Conservation (phyloP, 345 rosid species). For the Citrus sinensis region DNA sequence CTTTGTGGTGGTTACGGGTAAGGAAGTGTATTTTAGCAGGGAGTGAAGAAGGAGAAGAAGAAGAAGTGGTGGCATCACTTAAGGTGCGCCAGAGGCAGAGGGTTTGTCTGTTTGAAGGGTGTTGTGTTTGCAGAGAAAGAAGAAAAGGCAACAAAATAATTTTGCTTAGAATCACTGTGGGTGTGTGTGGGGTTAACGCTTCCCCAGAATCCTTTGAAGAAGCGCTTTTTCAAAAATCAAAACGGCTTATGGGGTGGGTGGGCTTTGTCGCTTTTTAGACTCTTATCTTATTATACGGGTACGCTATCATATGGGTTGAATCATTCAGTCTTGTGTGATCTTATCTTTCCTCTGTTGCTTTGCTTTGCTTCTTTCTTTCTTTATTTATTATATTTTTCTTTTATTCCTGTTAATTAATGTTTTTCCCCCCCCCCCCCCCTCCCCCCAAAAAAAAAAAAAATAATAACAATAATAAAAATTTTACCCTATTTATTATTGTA, state of each 20-base stretch:
- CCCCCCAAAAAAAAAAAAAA: too few species aligned
- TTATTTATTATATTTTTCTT: neutral
- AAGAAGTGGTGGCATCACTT: neutral
- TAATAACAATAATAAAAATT: neutral
- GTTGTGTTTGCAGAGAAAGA: neutral
- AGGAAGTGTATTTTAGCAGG: neutral
- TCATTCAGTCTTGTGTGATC: constrained; percentile 32
- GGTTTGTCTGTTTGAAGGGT: neutral
- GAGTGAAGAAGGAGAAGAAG: neutral
- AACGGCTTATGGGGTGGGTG: constrained; percentile 21
- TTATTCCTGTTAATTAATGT: neutral
- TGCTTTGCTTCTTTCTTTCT: neutral
- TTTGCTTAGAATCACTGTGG: neutral
- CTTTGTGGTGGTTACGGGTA: neutral
- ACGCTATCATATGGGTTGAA: constrained; percentile 22
- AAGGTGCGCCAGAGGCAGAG: neutral
- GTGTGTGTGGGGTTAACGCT: neutral
- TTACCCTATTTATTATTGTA: too few species aligned
- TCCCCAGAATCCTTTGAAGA: constrained; percentile 21
- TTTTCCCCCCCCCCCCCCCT: fast-evolving
- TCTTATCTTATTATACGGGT: constrained; percentile 14
- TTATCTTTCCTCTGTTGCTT: constrained; percentile 11
- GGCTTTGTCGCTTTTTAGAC: constrained; percentile 21
- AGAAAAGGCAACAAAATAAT: neutral
- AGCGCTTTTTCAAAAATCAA: constrained; percentile 26